A percentile compares a stretch with the other conserved stretches of the same genome.
Evolutionary conservation across 306 rosid species (phyloP).

Genomic region (Dalbergia cultrata): DNA sequence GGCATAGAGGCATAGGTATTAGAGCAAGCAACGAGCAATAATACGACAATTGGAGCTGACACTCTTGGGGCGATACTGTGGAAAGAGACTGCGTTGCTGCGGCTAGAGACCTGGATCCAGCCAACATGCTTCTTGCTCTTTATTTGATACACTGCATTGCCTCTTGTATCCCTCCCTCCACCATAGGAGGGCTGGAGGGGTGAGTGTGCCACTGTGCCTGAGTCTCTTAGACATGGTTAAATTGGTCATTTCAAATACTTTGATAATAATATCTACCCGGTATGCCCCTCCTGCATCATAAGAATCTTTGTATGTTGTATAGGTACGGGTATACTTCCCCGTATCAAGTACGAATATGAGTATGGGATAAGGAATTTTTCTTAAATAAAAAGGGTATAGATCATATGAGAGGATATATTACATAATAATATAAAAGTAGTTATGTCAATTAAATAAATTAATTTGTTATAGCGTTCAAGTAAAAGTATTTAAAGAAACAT

Average conservation of each 20-base stretch:
- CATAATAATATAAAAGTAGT: too few relatives aligned
- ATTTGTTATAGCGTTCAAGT: too few relatives aligned
- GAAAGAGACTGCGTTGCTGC: slow-evolving; percentile 55
- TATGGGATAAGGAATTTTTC: too few relatives aligned
- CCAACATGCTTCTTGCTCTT: slow-evolving; percentile 64
- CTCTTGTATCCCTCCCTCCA: slow-evolving; percentile 10
- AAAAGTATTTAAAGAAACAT: too few relatives aligned
- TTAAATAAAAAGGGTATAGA: too few relatives aligned
- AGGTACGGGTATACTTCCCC: too few relatives aligned
- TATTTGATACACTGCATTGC: neutral
- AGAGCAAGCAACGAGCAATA: slow-evolving; percentile 35
- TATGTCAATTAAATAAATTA: too few relatives aligned
- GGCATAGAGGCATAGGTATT: slow-evolving; percentile 10
- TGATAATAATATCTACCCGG: neutral
- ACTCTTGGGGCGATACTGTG: slow-evolving; percentile 34
- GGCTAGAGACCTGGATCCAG: slow-evolving; percentile 42
- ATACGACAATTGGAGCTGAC: slow-evolving; percentile 59
- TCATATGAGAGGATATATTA: too few relatives aligned
- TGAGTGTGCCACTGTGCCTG: neutral
- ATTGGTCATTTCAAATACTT: neutral
- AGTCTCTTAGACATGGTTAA: neutral
- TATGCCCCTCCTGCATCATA: neutral
- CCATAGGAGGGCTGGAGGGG: too few relatives aligned
- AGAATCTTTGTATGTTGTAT: neutral
- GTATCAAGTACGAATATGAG: too few relatives aligned